Conservation (phyloP, 306 rosid genomes). For the Acacia crassicarpa region DNA sequence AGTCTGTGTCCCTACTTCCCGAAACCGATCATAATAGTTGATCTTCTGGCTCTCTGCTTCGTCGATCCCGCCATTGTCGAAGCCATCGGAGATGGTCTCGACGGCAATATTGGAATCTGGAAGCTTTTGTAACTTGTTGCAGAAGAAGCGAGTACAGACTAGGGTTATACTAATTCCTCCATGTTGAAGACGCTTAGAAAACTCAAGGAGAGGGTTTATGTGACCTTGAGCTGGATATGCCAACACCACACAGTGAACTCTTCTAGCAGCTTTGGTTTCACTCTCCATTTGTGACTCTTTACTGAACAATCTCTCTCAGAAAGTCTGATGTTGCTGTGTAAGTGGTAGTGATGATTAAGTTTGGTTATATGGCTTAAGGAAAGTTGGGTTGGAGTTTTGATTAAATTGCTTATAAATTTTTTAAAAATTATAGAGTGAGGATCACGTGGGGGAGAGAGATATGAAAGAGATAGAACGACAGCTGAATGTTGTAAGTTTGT, state of each 20-base stretch:
- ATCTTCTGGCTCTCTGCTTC: not conserved
- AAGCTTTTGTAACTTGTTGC: not conserved
- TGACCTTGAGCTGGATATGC: slow-evolving; percentile 37
- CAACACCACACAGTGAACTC: slow-evolving; percentile 21
- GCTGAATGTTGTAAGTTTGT: no score
- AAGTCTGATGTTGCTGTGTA: no score
- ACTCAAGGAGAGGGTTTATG: slow-evolving; percentile 38
- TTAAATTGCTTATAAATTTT: no score
- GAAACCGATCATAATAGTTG: not conserved
- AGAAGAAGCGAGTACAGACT: slow-evolving; percentile 15
- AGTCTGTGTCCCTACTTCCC: not conserved
- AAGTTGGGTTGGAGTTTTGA: no score
- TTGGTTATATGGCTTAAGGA: no score
- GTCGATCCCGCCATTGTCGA: not conserved
- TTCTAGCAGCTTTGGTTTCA: not conserved
- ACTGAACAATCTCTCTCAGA: no score
- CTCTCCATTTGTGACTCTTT: not conserved
- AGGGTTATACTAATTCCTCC: slow-evolving; percentile 28
- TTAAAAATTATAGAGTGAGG: no score
- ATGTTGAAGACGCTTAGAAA: slow-evolving; percentile 28
- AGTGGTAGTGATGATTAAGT: no score
- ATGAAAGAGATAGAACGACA: no score
- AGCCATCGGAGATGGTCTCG: not conserved
- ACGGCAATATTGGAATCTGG: not conserved
- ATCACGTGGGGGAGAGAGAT: no score